Percentiles rank a stretch among this genome's conserved stretches.
Evolutionary conservation across 2,329 filamentous ascomycete species (phyloP).

Genomic region (Cercospora nicotianae): DNA sequence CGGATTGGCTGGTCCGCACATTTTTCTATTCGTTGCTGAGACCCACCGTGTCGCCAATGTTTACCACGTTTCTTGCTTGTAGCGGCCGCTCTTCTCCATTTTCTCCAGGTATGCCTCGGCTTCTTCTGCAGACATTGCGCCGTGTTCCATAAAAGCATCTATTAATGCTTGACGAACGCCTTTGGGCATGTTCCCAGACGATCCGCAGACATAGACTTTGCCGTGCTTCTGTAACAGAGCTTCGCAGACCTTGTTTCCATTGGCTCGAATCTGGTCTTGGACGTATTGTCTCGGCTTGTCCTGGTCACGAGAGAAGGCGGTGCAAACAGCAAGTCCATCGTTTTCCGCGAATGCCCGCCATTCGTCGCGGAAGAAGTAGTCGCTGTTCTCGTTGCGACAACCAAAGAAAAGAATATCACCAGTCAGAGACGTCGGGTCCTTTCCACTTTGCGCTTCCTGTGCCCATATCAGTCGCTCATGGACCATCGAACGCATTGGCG

Average conservation of each 20-base stretch:
- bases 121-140: constrained; percentile 50
- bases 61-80: constrained; percentile 72
- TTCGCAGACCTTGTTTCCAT: constrained; percentile 51
- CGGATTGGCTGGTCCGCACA: neutral
- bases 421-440: constrained; percentile 21
- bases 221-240: constrained; percentile 55
- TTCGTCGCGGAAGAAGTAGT: constrained; percentile 80
- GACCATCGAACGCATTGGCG: constrained; percentile 78
- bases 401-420: constrained; percentile 73
- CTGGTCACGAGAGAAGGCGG: constrained; percentile 74
- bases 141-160: constrained; percentile 54
- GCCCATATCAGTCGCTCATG: constrained; percentile 62
- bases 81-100: constrained; percentile 63
- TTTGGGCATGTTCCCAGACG: constrained; percentile 70
- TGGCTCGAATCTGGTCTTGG: constrained; percentile 60
- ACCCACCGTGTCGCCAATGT: neutral
- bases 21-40: neutral
- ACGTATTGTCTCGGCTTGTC: constrained; percentile 63
- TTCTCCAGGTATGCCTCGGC: constrained; percentile 56
- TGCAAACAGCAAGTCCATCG: constrained; percentile 55
- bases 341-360: constrained; percentile 57
- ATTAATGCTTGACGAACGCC: constrained; percentile 66
- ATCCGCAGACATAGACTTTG: constrained; percentile 59
- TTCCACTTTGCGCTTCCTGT: constrained; percentile 17
- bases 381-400: constrained; percentile 69